Conservation (phyloP, 1,139 yeast species). For the Lodderomyces jiufengensis region DNA sequence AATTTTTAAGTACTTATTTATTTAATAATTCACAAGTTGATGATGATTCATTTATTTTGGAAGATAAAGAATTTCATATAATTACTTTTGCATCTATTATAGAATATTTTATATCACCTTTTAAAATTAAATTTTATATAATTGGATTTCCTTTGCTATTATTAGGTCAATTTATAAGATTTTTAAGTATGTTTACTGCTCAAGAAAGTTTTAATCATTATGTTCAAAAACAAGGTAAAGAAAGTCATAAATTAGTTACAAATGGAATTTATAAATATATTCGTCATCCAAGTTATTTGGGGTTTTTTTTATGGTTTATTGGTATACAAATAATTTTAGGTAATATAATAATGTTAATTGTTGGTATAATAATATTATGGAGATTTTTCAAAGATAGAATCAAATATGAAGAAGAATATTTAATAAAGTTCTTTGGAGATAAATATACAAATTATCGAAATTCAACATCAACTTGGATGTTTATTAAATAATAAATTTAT, state of each 20-base stretch:
- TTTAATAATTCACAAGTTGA: conserved; percentile 67
- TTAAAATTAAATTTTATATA: background rate
- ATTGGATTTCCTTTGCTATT: conserved; percentile 46
- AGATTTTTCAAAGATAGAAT: conserved; percentile 68
- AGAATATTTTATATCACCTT: conserved; percentile 18
- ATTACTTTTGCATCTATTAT: conserved; percentile 49
- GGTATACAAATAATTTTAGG: conserved; percentile 73
- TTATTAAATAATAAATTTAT: conserved; percentile 9
- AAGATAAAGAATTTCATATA: conserved; percentile 63
- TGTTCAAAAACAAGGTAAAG: conserved; percentile 51
- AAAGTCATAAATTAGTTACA: conserved; percentile 65
- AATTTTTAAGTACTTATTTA: conserved; percentile 72
- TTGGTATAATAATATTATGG: conserved; percentile 46
- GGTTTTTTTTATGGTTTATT: conserved; percentile 91
- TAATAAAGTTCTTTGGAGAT: conserved; percentile 66
- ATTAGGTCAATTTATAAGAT: conserved; percentile 64
- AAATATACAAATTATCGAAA: conserved; percentile 53
- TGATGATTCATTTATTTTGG: conserved; percentile 71
- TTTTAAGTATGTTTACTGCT: conserved; percentile 84
- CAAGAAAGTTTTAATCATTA: conserved; percentile 84
- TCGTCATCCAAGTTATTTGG: conserved; percentile 90
- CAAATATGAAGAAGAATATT: conserved; percentile 59
- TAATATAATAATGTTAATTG: conserved; percentile 36
- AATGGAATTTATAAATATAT: conserved; percentile 62
- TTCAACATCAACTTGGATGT: conserved; percentile 12